These are phyloP conservation scores for Austropuccinia psidii DNA, from an alignment of 1,284 basidiomycete genomes.

Conservation along the genomic window DNA sequence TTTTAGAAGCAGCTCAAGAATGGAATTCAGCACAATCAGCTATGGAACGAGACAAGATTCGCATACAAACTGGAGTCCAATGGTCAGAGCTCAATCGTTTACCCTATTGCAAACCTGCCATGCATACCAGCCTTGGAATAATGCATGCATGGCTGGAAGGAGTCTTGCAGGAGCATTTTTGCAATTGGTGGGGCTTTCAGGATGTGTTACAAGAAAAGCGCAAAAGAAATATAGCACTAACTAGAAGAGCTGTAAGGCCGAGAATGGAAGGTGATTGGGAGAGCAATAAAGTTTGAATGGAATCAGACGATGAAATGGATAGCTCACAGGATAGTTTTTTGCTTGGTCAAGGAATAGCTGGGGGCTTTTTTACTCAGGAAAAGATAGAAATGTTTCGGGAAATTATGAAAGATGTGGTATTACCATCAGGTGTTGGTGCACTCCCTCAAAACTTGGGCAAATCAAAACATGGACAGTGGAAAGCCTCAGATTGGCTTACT, in stretches of 20 bases:
- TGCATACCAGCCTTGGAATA: not conserved
- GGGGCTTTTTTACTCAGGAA: no score
- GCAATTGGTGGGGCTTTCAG: slow-evolving; percentile 5
- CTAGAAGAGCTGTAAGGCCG: no score
- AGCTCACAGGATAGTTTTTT: no score
- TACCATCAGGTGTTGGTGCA: not conserved
- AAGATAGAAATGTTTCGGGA: no score
- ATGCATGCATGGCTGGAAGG: slow-evolving; percentile 30
- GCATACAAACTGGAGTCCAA: not conserved
- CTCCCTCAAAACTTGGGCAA: slow-evolving; percentile 1
- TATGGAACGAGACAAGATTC: not conserved
- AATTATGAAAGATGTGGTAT: not conserved
- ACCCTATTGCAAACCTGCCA: not conserved
- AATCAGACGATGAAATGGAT: no score
- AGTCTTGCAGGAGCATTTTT: not conserved
- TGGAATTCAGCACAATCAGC: not conserved
- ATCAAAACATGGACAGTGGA: not conserved
- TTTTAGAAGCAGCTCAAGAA: not conserved
- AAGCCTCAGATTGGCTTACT: not conserved
- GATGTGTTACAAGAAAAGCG: no score
- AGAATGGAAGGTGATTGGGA: no score
- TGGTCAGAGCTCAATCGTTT: slow-evolving; percentile 26
- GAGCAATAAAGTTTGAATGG: no score
- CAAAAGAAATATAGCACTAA: no score
- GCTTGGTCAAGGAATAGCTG: no score